phyloP scores from a whole-genome alignment of 352 stramenopile genomes.

The Phytopythium aichiense region DNA sequence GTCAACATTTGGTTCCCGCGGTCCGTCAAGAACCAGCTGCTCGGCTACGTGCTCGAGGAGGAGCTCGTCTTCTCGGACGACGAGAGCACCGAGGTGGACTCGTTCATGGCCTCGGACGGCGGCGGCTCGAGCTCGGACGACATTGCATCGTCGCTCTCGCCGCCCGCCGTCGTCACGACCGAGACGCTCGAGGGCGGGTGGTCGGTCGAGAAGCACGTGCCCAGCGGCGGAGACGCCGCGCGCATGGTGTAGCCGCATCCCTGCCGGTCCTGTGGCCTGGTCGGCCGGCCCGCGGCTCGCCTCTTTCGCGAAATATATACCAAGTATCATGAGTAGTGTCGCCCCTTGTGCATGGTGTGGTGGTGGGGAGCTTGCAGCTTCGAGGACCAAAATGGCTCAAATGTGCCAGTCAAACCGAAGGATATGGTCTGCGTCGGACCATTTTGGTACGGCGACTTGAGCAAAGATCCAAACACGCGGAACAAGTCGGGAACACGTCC shows the following conservation, averaged over 20 bases:
- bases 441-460: neutral
- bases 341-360: too few species aligned
- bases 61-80: conserved; percentile 63
- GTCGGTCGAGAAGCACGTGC: conserved; percentile 81
- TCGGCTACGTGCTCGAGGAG: conserved; percentile 81
- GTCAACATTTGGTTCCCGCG: conserved; percentile 87
- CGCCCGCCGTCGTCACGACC: conserved; percentile 42
- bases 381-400: neutral
- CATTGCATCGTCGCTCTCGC: conserved; percentile 14
- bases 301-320: conserved; percentile 1
- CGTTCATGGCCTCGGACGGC: conserved; percentile 56
- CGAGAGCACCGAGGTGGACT: conserved; percentile 70
- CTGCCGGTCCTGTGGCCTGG: neutral
- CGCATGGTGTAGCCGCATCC: conserved; percentile 38
- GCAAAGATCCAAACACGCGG: neutral
- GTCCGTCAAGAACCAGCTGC: conserved; percentile 77
- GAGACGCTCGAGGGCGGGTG: conserved; percentile 79
- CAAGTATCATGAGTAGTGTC: neutral
- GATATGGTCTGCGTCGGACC: neutral
- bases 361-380: too few species aligned
- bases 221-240: conserved; percentile 32
- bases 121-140: conserved; percentile 16
- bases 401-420: too few species aligned
- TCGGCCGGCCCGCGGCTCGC: neutral
- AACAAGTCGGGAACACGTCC: neutral